Conservation (phyloP, 1,284 basidiomycete species). For the Tilletia caries region DNA sequence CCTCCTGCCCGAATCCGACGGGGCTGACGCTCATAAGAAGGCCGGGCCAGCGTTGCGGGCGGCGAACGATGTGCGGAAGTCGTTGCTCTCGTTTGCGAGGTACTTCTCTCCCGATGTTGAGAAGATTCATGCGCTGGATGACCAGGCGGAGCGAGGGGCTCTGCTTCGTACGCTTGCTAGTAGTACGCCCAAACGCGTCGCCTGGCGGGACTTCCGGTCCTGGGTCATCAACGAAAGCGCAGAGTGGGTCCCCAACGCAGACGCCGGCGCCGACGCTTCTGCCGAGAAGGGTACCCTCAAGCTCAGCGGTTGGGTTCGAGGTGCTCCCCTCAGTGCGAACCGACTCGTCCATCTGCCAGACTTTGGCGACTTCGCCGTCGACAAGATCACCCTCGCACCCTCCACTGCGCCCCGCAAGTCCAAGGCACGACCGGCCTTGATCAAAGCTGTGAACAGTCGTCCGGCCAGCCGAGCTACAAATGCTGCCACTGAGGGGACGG, state of each 20-base stretch:
- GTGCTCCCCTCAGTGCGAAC: constrained; percentile 74
- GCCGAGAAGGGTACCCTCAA: constrained; percentile 58
- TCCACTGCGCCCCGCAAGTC: background rate
- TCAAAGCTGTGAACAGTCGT: constrained; percentile 14
- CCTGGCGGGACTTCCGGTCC: constrained; percentile 76
- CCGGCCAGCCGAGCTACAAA: constrained; percentile 17
- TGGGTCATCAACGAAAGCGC: constrained; percentile 72
- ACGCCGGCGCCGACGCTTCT: constrained; percentile 49
- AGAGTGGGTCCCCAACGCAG: constrained; percentile 46
- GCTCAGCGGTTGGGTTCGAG: constrained; percentile 80
- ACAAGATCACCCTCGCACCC: constrained; percentile 61
- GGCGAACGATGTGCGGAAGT: constrained; percentile 46
- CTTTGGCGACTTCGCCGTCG: constrained; percentile 81
- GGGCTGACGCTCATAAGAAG: constrained; percentile 31
- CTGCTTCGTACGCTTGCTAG: constrained; percentile 60
- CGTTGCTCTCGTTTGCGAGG: constrained; percentile 63
- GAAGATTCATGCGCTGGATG: constrained; percentile 60
- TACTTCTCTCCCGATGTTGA: constrained; percentile 89
- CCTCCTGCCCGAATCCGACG: constrained; percentile 24
- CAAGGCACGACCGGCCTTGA: constrained; percentile 15
- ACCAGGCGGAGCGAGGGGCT: constrained; percentile 64
- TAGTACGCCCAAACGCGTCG: constrained; percentile 60
- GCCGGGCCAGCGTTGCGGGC: constrained; percentile 34
- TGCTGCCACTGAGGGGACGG: background rate
- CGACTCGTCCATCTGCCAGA: constrained; percentile 83